Base-by-base conservation (phyloP, 352 stramenopile species). In the Phytopythium helicoides region DNA sequence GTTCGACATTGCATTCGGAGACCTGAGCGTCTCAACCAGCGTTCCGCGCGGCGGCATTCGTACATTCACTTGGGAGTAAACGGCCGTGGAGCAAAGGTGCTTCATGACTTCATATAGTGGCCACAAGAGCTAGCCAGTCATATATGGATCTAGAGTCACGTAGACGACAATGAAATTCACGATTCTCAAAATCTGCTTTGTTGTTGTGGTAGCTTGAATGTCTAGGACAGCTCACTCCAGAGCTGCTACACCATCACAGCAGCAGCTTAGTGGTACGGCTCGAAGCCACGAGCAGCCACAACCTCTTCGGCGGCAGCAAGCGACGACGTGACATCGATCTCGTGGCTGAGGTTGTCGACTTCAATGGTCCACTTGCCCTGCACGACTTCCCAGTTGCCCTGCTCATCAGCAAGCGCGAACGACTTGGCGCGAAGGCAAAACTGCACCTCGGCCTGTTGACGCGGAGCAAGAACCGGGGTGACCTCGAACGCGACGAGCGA, bases 31-130 rank as follows among this genome's bases (percentile, higher is more conserved):
- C 26, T 56, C 76, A 28, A 85, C 77, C 23, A 76, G 65, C 8
- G 60, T 94, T 21, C 79, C 79, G 14, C 49, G 54, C 16, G 66
- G 74, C 26, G 80, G 72, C 22, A 94, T 94, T 52, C 79, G 74
- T 10, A 94, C 84, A 40, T 92, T 81, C 52, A 72, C 60, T 14
- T 94, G 84, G 84, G 63, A 81, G 39, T 87, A 35, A 16, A 46
- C 3, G 19, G 7, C 21, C 22, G 12, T 33, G 28, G 28, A 33
- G 28, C 28, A 33, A 33, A 33, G 28, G 28, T 33, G 28, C 28
- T 33, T 33, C 28, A 9, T 33, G 28, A 33, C 28, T 33, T 33
- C 28, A 33, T n/a, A n/a, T n/a, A n/a, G n/a, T n/a, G n/a, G n/a
- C n/a, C n/a, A n/a, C n/a, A n/a, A n/a, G n/a, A n/a, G n/a, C n/a